Evolutionary conservation across 169 alveolate genomes (phyloP).

Genomic region (Amoebophrya sp.): DNA sequence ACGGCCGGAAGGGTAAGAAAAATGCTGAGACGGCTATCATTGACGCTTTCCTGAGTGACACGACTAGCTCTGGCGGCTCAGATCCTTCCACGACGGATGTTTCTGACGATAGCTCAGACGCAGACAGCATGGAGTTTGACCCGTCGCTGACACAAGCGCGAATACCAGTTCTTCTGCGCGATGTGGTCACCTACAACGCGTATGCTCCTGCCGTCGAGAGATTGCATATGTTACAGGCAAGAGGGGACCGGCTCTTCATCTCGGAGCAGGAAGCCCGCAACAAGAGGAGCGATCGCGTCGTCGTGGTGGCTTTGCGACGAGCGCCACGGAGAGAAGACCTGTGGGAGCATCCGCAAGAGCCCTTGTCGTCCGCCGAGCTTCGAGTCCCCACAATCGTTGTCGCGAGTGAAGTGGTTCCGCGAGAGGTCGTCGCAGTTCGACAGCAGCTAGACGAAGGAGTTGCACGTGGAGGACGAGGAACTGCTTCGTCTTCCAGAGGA

Average conservation of each 20-base stretch:
- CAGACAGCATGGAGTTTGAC: background rate
- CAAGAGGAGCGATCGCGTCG: background rate
- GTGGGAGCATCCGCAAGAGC: no score
- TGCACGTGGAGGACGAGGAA: no score
- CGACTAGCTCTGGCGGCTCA: background rate
- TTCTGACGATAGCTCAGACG: background rate
- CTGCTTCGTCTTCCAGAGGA: no score
- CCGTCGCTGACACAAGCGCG: no score
- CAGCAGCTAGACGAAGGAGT: no score
- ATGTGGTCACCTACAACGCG: background rate
- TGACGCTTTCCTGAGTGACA: background rate
- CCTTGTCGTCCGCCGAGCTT: no score
- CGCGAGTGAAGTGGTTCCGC: background rate
- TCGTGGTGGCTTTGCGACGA: background rate
- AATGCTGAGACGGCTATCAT: no score
- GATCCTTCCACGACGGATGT: background rate
- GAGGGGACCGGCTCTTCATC: background rate
- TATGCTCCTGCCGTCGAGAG: background rate
- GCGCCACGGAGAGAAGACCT: background rate
- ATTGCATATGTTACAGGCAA: background rate
- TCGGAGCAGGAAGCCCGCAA: background rate
- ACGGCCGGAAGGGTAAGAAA: no score
- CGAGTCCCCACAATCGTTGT: background rate
- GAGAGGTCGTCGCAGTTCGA: no score
- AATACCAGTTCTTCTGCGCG: no score